These are phyloP conservation scores for Cyclotella cryptica DNA, from an alignment of 108 stramenopile species.

Conservation along the genomic window DNA sequence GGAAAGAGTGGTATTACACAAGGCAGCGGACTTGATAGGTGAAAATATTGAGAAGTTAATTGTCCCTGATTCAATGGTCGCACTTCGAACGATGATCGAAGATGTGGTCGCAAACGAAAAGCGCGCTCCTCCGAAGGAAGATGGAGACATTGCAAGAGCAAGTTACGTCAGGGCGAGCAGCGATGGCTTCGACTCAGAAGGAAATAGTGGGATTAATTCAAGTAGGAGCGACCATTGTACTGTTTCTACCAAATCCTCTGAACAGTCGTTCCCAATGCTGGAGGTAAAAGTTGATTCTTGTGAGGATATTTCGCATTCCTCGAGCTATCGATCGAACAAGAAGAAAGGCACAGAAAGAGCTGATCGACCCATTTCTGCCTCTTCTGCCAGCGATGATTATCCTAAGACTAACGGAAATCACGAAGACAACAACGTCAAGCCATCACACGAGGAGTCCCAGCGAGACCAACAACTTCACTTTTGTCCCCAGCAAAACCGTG, in stretches of 20 bases:
- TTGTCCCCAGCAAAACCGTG: too few species aligned
- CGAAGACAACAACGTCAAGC: too few species aligned
- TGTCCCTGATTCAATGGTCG: slow-evolving; percentile 66
- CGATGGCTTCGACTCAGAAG: slow-evolving; percentile 8
- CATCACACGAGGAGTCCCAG: too few species aligned
- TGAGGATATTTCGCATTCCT: too few species aligned
- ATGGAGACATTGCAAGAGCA: slow-evolving; percentile 18
- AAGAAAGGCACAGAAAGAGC: too few species aligned
- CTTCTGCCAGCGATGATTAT: too few species aligned
- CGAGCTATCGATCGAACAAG: too few species aligned
- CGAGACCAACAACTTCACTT: too few species aligned
- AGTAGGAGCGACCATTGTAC: not conserved
- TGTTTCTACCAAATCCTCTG: slow-evolving; percentile 11
- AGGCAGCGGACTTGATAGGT: slow-evolving; percentile 65
- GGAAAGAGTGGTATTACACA: slow-evolving; percentile 71
- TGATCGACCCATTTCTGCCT: too few species aligned
- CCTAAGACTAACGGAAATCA: too few species aligned
- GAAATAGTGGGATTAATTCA: slow-evolving; percentile 10
- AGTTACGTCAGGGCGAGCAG: too few species aligned
- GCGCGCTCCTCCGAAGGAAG: slow-evolving; percentile 13
- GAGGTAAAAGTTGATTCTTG: too few species aligned
- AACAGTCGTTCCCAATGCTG: slow-evolving; percentile 17
- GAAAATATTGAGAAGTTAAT: slow-evolving; percentile 65
- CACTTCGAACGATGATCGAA: slow-evolving; percentile 58
- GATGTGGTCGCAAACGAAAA: slow-evolving; percentile 52